Percentiles rank a stretch among this genome's conserved stretches.
Conservation (phyloP, 805 yeast genomes). For the Saccharomycopsis oosterbeekiorum region DNA sequence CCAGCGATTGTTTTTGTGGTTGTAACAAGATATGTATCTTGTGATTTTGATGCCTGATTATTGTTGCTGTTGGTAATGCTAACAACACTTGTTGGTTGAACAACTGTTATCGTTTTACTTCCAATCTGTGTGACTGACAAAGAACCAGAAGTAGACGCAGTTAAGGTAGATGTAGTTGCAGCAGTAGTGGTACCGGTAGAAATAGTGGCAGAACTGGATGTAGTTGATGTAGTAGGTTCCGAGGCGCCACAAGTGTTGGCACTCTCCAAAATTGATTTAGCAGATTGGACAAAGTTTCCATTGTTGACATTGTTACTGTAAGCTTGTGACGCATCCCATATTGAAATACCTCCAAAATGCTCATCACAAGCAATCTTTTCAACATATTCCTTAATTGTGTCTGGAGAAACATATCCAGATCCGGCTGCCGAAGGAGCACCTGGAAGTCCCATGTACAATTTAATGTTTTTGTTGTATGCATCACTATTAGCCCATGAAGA, state of each 20-base stretch:
- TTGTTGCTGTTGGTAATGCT: too few species aligned
- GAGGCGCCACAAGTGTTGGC: constrained; percentile 7
- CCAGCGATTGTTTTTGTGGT: too few species aligned
- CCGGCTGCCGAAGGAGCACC: constrained; percentile 51
- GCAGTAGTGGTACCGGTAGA: too few species aligned
- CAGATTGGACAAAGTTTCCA: constrained; percentile 6
- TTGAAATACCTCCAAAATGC: constrained; percentile 73
- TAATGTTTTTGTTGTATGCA: constrained; percentile 60
- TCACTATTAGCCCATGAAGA: constrained; percentile 43
- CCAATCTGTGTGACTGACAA: too few species aligned
- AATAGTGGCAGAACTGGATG: constrained; percentile 3
- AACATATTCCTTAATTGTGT: constrained; percentile 27
- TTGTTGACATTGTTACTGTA: constrained; percentile 23
- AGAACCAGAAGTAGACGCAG: too few species aligned
- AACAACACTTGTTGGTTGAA: too few species aligned
- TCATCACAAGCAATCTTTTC: constrained; percentile 17
- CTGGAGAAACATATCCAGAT: constrained; percentile 46
- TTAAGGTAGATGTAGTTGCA: too few species aligned
- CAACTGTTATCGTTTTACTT: too few species aligned
- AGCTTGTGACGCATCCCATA: constrained; percentile 88
- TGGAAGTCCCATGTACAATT: constrained; percentile 68
- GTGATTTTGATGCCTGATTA: too few species aligned
- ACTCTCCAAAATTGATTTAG: constrained; percentile 22
- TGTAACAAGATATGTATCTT: too few species aligned
- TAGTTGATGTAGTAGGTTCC: background rate